Conservation (phyloP, 176 grass and related monocot species). For the Lolium perenne region DNA sequence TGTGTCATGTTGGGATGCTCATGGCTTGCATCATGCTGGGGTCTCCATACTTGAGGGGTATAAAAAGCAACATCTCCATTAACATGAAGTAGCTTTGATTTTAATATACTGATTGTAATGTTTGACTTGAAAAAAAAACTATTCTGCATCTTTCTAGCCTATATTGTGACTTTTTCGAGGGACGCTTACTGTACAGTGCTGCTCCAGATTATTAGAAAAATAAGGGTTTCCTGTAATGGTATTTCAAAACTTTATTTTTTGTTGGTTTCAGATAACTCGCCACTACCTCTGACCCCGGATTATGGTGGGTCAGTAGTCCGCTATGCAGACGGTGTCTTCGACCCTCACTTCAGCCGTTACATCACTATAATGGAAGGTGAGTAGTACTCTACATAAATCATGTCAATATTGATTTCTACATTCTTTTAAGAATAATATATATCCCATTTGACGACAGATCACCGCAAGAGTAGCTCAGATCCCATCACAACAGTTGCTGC, state of each 20-base stretch:
- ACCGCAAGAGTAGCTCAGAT: constrained; percentile 60
- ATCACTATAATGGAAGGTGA: constrained; percentile 90
- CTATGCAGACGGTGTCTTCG: constrained; percentile 77
- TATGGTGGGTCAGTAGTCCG: constrained; percentile 52
- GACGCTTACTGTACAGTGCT: background rate
- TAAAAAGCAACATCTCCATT: background rate
- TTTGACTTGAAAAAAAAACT: constrained; percentile 12
- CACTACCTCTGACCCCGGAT: constrained; percentile 63
- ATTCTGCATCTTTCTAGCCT: background rate
- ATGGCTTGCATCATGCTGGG: background rate
- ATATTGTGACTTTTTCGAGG: background rate
- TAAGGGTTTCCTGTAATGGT: background rate
- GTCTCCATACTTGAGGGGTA: background rate
- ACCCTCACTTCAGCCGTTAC: constrained; percentile 78
- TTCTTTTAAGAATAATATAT: background rate
- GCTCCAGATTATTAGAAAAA: background rate
- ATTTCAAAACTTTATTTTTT: background rate
- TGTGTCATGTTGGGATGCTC: background rate
- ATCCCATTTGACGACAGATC: constrained; percentile 57
- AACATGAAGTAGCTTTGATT: background rate
- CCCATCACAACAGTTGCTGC: constrained; percentile 58
- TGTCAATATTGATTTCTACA: background rate
- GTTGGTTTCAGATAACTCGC: constrained; percentile 51
- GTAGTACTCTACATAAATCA: background rate
- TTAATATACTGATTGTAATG: background rate